phyloP scores from a whole-genome alignment of 2,329 filamentous ascomycete genomes.

The Sclerotinia nivalis region DNA sequence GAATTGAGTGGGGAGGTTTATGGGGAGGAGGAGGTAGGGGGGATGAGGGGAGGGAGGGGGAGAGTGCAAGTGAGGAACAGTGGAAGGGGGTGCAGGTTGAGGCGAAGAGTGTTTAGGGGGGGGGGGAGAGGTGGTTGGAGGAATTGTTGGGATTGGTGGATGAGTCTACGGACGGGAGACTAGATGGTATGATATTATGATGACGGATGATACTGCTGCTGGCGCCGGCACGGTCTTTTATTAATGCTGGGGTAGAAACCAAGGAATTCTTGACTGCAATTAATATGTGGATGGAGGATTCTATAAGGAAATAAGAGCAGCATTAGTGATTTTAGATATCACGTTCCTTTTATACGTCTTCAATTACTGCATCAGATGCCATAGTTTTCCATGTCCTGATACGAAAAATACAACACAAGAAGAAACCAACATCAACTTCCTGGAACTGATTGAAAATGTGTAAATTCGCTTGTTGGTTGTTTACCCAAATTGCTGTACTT shows the following conservation, averaged over 20 bases:
- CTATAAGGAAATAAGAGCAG: neutral
- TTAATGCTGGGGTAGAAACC: neutral
- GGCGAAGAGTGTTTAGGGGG: constrained; percentile 5
- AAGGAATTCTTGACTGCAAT: neutral
- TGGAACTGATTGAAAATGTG: neutral
- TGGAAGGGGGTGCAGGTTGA: constrained; percentile 1
- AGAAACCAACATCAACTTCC: neutral
- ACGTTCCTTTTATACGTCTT: neutral
- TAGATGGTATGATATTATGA: neutral
- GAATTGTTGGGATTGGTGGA: neutral
- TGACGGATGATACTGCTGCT: neutral
- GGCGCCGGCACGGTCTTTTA: neutral
- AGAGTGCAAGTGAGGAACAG: neutral
- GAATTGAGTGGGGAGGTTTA: constrained; percentile 63
- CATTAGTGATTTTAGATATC: neutral
- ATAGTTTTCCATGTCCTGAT: neutral
- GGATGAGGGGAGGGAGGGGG: neutral
- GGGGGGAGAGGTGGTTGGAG: no score
- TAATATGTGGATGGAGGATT: neutral
- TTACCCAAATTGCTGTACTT: neutral
- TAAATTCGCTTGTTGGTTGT: neutral
- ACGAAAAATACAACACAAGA: neutral
- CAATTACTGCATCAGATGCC: neutral
- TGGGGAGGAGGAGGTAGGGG: neutral
- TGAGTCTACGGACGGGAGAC: neutral